These are phyloP conservation scores for Fusarium duplospermum DNA, from an alignment of 2,329 filamentous ascomycete genomes.

Conservation along the genomic window DNA sequence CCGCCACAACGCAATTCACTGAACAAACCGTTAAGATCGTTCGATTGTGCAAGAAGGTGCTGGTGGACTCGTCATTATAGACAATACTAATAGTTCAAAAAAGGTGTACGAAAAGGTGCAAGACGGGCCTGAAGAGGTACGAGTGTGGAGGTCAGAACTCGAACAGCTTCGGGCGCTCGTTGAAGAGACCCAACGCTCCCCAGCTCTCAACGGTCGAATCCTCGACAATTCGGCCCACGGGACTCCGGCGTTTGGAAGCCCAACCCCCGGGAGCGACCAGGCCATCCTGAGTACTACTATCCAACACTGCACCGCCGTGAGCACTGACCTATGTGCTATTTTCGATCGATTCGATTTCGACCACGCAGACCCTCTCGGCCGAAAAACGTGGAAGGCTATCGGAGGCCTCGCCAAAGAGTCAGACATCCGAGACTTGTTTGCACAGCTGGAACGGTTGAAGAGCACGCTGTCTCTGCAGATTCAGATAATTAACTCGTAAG, in stretches of 20 bases:
- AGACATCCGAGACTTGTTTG: slow-evolving; percentile 4
- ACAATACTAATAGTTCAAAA: too few species aligned
- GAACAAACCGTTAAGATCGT: slow-evolving; percentile 5
- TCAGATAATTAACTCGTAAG: not conserved
- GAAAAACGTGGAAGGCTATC: slow-evolving; percentile 21
- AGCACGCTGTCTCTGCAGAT: not conserved
- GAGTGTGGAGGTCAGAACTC: not conserved
- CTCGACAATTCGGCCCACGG: not conserved
- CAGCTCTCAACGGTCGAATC: not conserved
- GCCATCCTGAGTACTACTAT: not conserved
- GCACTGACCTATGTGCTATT: not conserved
- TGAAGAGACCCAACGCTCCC: not conserved
- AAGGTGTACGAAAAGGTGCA: slow-evolving; percentile 7
- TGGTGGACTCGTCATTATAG: too few species aligned
- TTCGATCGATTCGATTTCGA: slow-evolving; percentile 4
- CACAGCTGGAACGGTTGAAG: slow-evolving; percentile 7
- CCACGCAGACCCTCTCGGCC: not conserved
- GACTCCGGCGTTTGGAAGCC: not conserved
- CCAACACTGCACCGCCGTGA: not conserved
- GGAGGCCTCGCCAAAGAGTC: slow-evolving; percentile 6
- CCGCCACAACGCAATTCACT: slow-evolving; percentile 15
- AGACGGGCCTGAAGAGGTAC: slow-evolving; percentile 4
- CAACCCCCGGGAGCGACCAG: not conserved
- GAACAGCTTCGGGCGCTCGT: not conserved
- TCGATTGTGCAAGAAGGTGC: not conserved